Conservation (phyloP, 2,329 filamentous ascomycete species). For the Phyllosticta citrichinensis region DNA sequence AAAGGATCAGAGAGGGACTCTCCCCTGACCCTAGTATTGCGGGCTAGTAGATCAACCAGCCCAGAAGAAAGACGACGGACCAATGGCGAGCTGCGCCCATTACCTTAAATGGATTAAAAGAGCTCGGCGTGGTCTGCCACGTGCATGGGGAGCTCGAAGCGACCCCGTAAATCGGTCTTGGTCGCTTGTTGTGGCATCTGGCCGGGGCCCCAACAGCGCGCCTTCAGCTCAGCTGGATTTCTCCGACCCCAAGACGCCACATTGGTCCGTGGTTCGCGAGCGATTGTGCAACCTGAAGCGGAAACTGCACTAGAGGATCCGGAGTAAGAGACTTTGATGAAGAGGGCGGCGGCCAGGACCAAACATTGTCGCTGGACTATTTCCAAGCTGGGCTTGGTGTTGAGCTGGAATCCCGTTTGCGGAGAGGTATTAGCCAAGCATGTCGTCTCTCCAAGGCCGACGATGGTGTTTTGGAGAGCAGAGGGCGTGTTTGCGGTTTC, state of each 20-base stretch:
- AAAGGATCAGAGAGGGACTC: background rate
- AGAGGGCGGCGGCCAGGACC: background rate
- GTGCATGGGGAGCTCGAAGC: background rate
- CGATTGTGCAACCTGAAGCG: background rate
- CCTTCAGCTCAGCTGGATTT: background rate
- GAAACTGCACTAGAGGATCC: background rate
- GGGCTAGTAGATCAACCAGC: background rate
- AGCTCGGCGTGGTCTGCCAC: background rate
- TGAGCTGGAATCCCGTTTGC: background rate
- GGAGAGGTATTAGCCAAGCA: background rate
- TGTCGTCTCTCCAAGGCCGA: background rate
- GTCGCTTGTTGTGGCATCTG: background rate
- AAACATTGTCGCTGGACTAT: background rate
- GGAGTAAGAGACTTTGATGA: background rate
- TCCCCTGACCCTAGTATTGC: background rate
- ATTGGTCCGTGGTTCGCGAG: background rate
- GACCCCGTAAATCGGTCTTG: background rate
- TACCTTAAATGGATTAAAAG: background rate
- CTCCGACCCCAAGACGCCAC: background rate
- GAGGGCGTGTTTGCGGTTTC: background rate
- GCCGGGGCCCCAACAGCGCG: background rate
- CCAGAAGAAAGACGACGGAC: background rate
- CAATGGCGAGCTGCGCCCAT: background rate
- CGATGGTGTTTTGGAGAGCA: background rate
- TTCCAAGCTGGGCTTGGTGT: background rate